phyloP scores from a whole-genome alignment of 2,329 filamentous ascomycete genomes.

The Arthrobotrys conoides region DNA sequence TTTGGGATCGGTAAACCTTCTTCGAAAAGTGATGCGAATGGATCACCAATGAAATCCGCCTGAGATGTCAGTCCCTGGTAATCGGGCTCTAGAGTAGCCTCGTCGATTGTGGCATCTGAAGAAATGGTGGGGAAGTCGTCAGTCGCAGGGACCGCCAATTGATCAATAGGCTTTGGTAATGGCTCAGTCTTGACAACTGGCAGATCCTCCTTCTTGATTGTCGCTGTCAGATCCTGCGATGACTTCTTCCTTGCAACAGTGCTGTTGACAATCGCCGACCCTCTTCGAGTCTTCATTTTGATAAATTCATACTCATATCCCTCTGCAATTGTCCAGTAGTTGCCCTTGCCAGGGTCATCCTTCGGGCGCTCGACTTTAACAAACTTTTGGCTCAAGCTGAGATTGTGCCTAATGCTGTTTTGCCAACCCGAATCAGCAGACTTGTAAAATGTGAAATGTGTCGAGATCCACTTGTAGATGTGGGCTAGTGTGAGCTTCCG shows the following conservation, averaged over 20 bases:
- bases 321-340: constrained; percentile 95
- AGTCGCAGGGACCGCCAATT: constrained; percentile 57
- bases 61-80: constrained; percentile 59
- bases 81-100: constrained; percentile 52
- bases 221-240: constrained; percentile 27
- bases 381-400: constrained; percentile 96
- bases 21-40: constrained; percentile 69
- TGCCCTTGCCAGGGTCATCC: constrained; percentile 96
- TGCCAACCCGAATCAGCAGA: constrained; percentile 92
- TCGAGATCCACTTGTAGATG: constrained; percentile 99
- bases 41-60: constrained; percentile 68
- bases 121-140: constrained; percentile 66
- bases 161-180: constrained; percentile 47
- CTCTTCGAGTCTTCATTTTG: constrained; percentile 82
- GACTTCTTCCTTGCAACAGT: constrained; percentile 55
- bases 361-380: constrained; percentile 96
- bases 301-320: constrained; percentile 91
- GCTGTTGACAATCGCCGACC: constrained; percentile 62
- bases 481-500: constrained; percentile 89
- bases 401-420: constrained; percentile 98
- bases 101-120: constrained; percentile 71
- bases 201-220: constrained; percentile 47
- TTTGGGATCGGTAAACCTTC: constrained; percentile 66
- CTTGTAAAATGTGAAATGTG: constrained; percentile 90
- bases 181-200: constrained; percentile 45